Conservation (phyloP, 116 monocot genomes). For the Iris pallida region DNA sequence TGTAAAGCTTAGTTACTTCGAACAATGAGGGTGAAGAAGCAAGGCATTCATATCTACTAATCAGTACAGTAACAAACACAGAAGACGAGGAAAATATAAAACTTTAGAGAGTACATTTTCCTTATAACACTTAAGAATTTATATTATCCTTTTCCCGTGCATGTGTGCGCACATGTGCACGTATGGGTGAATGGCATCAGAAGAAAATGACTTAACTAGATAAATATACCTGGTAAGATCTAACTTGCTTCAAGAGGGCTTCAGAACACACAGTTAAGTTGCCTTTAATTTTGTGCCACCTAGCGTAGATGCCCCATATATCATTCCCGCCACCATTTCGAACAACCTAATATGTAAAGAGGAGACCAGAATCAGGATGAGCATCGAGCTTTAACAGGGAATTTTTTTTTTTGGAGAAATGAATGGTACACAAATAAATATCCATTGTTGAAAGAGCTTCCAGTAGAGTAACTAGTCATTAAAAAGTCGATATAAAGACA, state of each 20-base stretch:
- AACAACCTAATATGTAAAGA: conserved; percentile 47
- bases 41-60: too few species aligned
- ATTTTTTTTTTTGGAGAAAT: too few species aligned
- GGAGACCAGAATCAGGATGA: background rate
- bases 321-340: conserved; percentile 44
- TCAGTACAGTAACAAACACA: too few species aligned
- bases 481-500: conserved; percentile 7
- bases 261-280: conserved; percentile 79
- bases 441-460: too few species aligned
- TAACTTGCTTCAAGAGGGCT: conserved; percentile 92
- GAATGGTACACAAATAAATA: too few species aligned
- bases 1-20: too few species aligned
- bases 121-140: too few species aligned
- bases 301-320: conserved; percentile 91
- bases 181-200: background rate
- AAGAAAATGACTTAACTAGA: background rate
- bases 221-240: conserved; percentile 76
- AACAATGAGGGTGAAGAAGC: too few species aligned
- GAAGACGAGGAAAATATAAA: too few species aligned
- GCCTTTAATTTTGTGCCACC: conserved; percentile 89
- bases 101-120: too few species aligned
- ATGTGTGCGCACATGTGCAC: background rate
- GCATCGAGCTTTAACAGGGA: background rate
- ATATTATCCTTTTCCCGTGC: too few species aligned
- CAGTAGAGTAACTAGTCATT: background rate